phyloP scores from a whole-genome alignment of 176 grass and related monocot genomes.

The Aegilops bicornis region DNA sequence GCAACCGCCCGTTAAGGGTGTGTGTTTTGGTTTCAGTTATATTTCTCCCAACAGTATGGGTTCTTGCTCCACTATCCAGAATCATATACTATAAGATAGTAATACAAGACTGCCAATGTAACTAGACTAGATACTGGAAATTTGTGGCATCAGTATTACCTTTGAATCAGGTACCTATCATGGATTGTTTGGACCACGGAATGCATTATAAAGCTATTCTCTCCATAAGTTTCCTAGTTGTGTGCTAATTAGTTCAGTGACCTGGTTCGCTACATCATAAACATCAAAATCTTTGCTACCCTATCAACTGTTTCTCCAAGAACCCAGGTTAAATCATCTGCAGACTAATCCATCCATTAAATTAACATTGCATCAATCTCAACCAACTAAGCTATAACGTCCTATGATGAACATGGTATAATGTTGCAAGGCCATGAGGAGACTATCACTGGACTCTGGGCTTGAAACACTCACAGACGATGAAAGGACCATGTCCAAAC shows the following conservation, averaged over 20 bases:
- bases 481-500: not conserved
- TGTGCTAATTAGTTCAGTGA: not conserved
- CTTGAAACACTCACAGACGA: not conserved
- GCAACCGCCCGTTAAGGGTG: not conserved
- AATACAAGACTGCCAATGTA: too few relatives aligned
- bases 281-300: too few relatives aligned
- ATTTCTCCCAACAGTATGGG: too few relatives aligned
- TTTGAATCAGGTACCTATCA: not conserved
- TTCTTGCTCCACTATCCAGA: too few relatives aligned
- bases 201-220: too few relatives aligned
- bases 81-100: too few relatives aligned
- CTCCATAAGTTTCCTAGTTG: too few relatives aligned
- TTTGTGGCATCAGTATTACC: not conserved
- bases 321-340: not conserved
- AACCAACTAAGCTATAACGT: not conserved
- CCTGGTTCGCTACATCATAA: not conserved
- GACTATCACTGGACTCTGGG: not conserved
- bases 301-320: too few relatives aligned
- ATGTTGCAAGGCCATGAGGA: not conserved
- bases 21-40: not conserved
- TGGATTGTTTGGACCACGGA: not conserved
- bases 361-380: not conserved
- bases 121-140: not conserved
- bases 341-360: not conserved
- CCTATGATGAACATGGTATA: not conserved